Base-by-base conservation (phyloP, 805 yeast species). In the Kuraishia hungarica region DNA sequence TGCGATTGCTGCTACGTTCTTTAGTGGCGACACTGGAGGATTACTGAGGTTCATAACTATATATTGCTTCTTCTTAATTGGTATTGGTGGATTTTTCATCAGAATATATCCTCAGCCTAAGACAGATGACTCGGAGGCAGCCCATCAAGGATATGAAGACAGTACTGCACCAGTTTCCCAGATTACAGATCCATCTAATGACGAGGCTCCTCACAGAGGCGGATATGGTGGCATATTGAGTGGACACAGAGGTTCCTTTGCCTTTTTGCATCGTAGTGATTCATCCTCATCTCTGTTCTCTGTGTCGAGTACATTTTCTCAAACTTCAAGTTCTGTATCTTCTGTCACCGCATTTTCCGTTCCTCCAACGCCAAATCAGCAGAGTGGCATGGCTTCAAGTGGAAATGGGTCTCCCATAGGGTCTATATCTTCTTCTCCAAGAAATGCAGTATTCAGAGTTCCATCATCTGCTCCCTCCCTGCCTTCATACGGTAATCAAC, bases 1-100 rank as follows among this genome's bases (percentile, higher is more conserved):
- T 1, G 65, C 78, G 1, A 61, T 85, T 2, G 79, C 88, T 15
- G 81, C 87, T 0, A 61, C 68, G 5, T 73, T 78, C 53, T 87
- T 80, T 60, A 66, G 69, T 7, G 80, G 76, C 35, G 68, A 85
- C 59, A 77, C 88, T 1, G 78, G 75, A 5, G 81, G 80, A 0
- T 72, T 86, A 1, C 71, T 87, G 50, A 64, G 66, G 54, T 86
- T 86, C 64, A 74, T 87, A 57, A 69, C 84, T 0, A 56, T 78
- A 1, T 75, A 74, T 51, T 79, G 89, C 53, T 85, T 84, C 1
- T 39, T 67, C 0, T 62, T 72, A 0, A 73, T 79, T 0, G 74
- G 79, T 39, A 8, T 67, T 13, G 81, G 83, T 1, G 69, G 74
- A 15, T 73, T 75, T 58, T 80, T 80, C 58, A 71, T 81, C 20